Base-by-base conservation (phyloP, 805 yeast genomes). In the Schwanniomyces sp. region DNA sequence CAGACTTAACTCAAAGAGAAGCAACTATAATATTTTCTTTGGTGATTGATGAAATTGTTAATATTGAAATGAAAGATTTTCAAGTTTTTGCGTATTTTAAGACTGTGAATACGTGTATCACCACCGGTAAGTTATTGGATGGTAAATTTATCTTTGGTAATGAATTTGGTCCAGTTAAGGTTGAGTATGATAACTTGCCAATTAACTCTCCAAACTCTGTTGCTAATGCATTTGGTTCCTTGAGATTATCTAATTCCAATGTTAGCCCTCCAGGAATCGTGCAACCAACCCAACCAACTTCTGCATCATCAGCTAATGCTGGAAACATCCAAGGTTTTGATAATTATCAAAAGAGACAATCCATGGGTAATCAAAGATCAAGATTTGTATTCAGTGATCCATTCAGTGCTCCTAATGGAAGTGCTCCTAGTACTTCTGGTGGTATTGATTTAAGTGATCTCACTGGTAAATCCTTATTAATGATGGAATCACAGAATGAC, bases 311-410 rank as follows among this genome's bases (percentile, higher is more conserved):
- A 24, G 10, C 49, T 18, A 41, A 43, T 29, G 7, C 43, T 17
- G 32, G 26, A 30, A 43, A 44, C 7, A 28, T 36, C 7, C 40
- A 28, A 34, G 45, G 45, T 5, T 57, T 57, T 49, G 71, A 72
- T 28, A 57, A 59, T 28, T 64, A 62, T 49, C 72, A 64, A 48
- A 79, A 80, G 59, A 72, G 86, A 56, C 81, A 82, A 43, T 75
- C 83, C 14, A 62, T 80, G 41, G 81, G 81, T 32, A 70, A 74
- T 47, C 85, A 81, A 58, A 69, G 88, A 54, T 82, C 88, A n/a
- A 74, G 89, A 54, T 84, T 85, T 57, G 71, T 85, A 34, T 85
- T 85, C 59, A 78, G 84, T 53, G 90, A 85, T 59, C 88, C 89
- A 8, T 72, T 72, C 48, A 46, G 57, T 17, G 40, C 44, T 16